Evolutionary conservation across 2,329 filamentous ascomycete species (phyloP).

Genomic region (Boeremia exigua): DNA sequence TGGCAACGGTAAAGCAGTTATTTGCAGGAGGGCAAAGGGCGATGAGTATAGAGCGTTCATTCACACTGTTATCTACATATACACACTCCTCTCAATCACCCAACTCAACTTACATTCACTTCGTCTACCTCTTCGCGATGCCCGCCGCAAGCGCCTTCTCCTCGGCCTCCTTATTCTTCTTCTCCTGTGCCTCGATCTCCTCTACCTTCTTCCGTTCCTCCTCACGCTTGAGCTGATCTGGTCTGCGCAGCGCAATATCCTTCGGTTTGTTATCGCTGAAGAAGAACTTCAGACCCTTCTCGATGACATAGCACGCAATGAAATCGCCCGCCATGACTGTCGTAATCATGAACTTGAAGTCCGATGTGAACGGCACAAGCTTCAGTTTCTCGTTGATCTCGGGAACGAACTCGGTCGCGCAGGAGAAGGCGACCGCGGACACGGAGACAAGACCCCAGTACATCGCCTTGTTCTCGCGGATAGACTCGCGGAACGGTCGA

Average conservation of each 20-base stretch:
- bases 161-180: conserved; percentile 42
- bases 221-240: conserved; percentile 85
- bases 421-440: conserved; percentile 87
- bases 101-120: background rate
- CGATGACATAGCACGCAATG: conserved; percentile 82
- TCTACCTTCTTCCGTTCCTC: conserved; percentile 69
- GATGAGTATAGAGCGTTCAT: too few species aligned
- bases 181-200: conserved; percentile 47
- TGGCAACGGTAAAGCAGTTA: too few species aligned
- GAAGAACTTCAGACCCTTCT: conserved; percentile 79
- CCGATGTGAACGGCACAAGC: conserved; percentile 84
- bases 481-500: conserved; percentile 93
- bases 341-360: conserved; percentile 90
- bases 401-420: conserved; percentile 92
- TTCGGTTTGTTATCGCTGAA: conserved; percentile 94
- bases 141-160: conserved; percentile 30
- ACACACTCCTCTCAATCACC: background rate
- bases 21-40: too few species aligned
- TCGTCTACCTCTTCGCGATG: background rate
- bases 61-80: background rate
- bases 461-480: conserved; percentile 96
- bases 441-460: conserved; percentile 95
- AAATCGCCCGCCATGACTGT: conserved; percentile 87
- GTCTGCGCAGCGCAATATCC: conserved; percentile 85
- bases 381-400: conserved; percentile 94